Percentiles rank a stretch among this genome's conserved stretches.
These are phyloP conservation scores for Umbelopsis sp. DNA, from an alignment of 192 early-diverging fungal genomes.

Conservation along the genomic window DNA sequence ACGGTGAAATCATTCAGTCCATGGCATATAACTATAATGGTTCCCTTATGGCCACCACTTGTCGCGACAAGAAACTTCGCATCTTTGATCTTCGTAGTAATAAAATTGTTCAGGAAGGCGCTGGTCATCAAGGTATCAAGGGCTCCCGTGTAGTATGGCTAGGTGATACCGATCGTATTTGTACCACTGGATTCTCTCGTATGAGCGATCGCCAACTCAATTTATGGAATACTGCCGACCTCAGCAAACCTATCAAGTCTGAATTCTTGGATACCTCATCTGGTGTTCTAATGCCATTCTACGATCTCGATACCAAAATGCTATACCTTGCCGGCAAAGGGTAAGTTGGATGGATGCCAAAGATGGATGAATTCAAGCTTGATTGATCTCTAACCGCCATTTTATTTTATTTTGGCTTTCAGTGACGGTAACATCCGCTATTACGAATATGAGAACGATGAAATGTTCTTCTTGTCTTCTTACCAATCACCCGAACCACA, in stretches of 20 bases:
- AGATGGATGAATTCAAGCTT: background rate
- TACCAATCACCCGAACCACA: slow-evolving; percentile 90
- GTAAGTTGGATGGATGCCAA: slow-evolving; percentile 28
- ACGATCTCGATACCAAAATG: slow-evolving; percentile 87
- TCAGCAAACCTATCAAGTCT: slow-evolving; percentile 73
- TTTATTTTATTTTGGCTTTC: background rate
- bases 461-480: slow-evolving; percentile 84
- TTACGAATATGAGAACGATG: slow-evolving; percentile 97
- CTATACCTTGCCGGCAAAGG: slow-evolving; percentile 95
- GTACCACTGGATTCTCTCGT: slow-evolving; percentile 93
- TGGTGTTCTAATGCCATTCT: slow-evolving; percentile 97
- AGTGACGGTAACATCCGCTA: slow-evolving; percentile 99
- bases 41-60: slow-evolving; percentile 81
- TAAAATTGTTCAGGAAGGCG: slow-evolving; percentile 75
- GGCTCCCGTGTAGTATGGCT: slow-evolving; percentile 93
- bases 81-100: slow-evolving; percentile 91
- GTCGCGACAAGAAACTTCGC: slow-evolving; percentile 96
- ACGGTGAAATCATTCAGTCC: slow-evolving; percentile 90
- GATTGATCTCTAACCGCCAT: background rate
- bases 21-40: slow-evolving; percentile 91
- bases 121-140: slow-evolving; percentile 95
- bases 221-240: slow-evolving; percentile 79
- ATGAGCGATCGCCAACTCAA: slow-evolving; percentile 93
- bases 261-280: slow-evolving; percentile 89
- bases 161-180: slow-evolving; percentile 76